These are phyloP conservation scores for Andrographis paniculata DNA, from an alignment of 305 asterid species.

Conservation along the genomic window DNA sequence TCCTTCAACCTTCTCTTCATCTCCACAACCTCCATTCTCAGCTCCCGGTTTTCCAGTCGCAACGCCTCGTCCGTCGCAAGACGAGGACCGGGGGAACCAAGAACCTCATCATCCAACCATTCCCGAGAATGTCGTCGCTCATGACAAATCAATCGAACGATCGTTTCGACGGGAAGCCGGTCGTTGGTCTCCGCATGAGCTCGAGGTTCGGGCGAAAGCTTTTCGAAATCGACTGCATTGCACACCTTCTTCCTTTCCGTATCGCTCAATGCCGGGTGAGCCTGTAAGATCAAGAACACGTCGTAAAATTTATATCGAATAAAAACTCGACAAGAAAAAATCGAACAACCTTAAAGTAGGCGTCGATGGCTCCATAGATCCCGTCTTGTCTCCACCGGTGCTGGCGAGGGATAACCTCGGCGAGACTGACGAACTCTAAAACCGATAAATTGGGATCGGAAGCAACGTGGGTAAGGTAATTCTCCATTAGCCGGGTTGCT, in stretches of 20 bases:
- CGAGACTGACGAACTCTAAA: constrained; percentile 33
- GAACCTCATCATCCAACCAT: constrained; percentile 42
- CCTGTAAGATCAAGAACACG: constrained; percentile 26
- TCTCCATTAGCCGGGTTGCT: constrained; percentile 71
- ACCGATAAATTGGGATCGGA: constrained; percentile 50
- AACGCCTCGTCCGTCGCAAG: constrained; percentile 40
- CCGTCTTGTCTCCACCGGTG: constrained; percentile 51
- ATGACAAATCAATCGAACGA: constrained; percentile 79
- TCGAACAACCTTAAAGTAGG: constrained; percentile 47
- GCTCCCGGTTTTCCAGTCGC: constrained; percentile 58
- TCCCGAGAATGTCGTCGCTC: constrained; percentile 84
- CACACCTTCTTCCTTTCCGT: constrained; percentile 79
- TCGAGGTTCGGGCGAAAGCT: constrained; percentile 82
- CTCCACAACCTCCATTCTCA: constrained; percentile 58
- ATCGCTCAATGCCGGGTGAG: constrained; percentile 78
- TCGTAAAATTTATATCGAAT: not conserved
- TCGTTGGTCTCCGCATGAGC: constrained; percentile 91
- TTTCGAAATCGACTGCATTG: constrained; percentile 79
- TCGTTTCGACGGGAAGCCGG: constrained; percentile 76
- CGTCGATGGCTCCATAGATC: constrained; percentile 56
- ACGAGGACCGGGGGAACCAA: constrained; percentile 25
- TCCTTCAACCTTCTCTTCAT: constrained; percentile 55
- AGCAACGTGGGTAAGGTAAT: constrained; percentile 43
- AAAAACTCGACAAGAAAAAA: constrained; percentile 4
- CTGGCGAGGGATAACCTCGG: constrained; percentile 51